A percentile compares a stretch with the other conserved stretches of the same genome.
These are phyloP conservation scores for Aspergillus bridgeri DNA, from an alignment of 495 filamentous ascomycete genomes.

Conservation along the genomic window DNA sequence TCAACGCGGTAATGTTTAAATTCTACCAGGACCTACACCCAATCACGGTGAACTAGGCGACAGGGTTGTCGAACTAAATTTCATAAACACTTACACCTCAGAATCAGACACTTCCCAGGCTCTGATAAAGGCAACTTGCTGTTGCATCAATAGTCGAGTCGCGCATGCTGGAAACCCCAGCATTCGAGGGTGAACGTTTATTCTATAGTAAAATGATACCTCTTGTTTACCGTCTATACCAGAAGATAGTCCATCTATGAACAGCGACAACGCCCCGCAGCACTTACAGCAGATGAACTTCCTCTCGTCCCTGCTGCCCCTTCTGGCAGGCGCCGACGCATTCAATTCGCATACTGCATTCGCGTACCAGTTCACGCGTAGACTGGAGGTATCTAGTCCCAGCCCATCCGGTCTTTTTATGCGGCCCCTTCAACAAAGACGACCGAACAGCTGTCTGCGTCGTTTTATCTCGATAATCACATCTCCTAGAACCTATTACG, in stretches of 20 bases:
- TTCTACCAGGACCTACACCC: too few species aligned
- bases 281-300: not conserved
- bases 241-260: not conserved
- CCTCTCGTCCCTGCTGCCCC: not conserved
- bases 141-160: too few species aligned
- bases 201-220: not conserved
- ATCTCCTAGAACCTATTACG: not conserved
- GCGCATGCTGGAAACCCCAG: not conserved
- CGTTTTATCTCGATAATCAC: not conserved
- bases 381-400: constrained; percentile 1
- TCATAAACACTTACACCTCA: too few species aligned
- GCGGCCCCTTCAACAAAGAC: not conserved
- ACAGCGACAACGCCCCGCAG: not conserved
- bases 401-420: not conserved
- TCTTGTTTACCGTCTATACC: too few species aligned
- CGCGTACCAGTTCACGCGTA: not conserved
- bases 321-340: not conserved
- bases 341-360: not conserved
- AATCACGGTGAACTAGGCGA: too few species aligned
- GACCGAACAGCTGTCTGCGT: not conserved
- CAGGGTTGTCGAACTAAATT: too few species aligned
- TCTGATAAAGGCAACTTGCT: too few species aligned
- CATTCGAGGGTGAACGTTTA: not conserved
- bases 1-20: too few species aligned
- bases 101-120: too few species aligned